A percentile compares a stretch with the other conserved stretches of the same genome.
These are phyloP conservation scores for Infundibulicybe gibba DNA, from an alignment of 768 basidiomycete species.

Conservation along the genomic window DNA sequence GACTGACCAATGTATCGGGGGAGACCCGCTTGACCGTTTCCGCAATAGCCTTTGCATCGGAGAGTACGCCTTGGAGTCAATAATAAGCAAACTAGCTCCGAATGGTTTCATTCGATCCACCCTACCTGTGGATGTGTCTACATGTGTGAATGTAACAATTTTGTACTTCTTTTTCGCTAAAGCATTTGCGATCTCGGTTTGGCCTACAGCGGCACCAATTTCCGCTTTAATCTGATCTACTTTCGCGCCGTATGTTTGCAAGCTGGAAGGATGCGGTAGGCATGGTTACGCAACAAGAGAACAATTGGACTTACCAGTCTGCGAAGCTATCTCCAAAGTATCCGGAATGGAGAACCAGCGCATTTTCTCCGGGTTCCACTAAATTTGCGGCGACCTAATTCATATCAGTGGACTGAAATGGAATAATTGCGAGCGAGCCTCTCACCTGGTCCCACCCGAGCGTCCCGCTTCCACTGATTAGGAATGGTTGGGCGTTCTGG, in stretches of 20 bases:
- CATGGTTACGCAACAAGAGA: neutral
- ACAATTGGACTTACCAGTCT: constrained; percentile 56
- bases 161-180: constrained; percentile 83
- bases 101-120: constrained; percentile 3
- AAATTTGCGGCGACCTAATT: constrained; percentile 83
- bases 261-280: constrained; percentile 34
- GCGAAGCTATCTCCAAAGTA: constrained; percentile 93
- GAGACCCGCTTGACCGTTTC: constrained; percentile 71
- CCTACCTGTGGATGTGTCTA: constrained; percentile 83
- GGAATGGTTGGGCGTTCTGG: constrained; percentile 79
- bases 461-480: constrained; percentile 93
- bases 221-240: constrained; percentile 82
- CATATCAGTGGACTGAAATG: constrained; percentile 4
- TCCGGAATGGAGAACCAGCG: constrained; percentile 82
- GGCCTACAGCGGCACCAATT: constrained; percentile 74
- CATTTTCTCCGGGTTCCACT: constrained; percentile 75
- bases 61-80: constrained; percentile 64
- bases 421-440: constrained; percentile 1
- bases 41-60: constrained; percentile 74
- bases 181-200: constrained; percentile 59
- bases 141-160: constrained; percentile 90
- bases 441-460: constrained; percentile 93
- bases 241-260: constrained; percentile 84
- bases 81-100: neutral
- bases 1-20: constrained; percentile 74